Evolutionary conservation across 2,329 filamentous ascomycete genomes (phyloP).

Genomic region (Colletotrichum tanaceti): DNA sequence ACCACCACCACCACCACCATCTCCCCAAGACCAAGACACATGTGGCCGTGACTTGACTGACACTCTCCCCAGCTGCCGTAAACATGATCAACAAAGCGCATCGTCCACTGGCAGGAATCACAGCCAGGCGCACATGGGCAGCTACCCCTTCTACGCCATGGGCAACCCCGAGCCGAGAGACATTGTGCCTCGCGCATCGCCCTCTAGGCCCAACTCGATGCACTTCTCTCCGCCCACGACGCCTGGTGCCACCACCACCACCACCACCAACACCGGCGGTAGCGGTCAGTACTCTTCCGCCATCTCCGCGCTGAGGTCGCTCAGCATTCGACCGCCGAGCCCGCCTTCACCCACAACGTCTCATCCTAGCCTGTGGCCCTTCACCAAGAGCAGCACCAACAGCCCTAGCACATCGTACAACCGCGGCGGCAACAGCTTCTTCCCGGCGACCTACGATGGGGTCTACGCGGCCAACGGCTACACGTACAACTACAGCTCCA

Average conservation of each 20-base stretch:
- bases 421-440: constrained; percentile 55
- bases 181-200: constrained; percentile 72
- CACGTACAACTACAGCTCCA: constrained; percentile 53
- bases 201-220: constrained; percentile 68
- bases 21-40: background rate
- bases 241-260: constrained; percentile 47
- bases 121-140: constrained; percentile 40
- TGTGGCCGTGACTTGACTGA: constrained; percentile 18
- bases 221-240: constrained; percentile 66
- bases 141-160: constrained; percentile 59
- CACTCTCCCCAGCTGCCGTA: constrained; percentile 59
- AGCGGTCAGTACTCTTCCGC: constrained; percentile 59
- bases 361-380: constrained; percentile 64
- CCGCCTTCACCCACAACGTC: constrained; percentile 64
- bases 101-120: constrained; percentile 31
- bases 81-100: constrained; percentile 54
- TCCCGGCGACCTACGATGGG: constrained; percentile 66
- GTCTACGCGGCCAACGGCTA: constrained; percentile 52
- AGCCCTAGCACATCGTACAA: constrained; percentile 66
- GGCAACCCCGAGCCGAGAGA: constrained; percentile 66
- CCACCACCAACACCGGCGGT: constrained; percentile 44
- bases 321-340: constrained; percentile 65
- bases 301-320: constrained; percentile 66
- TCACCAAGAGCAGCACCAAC: constrained; percentile 61
- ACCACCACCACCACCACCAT: constrained; percentile 55